A percentile compares a stretch with the other conserved stretches of the same genome.
These are phyloP conservation scores for Arthrocladium fulminans DNA, from an alignment of 2,329 filamentous ascomycete genomes.

Conservation along the genomic window DNA sequence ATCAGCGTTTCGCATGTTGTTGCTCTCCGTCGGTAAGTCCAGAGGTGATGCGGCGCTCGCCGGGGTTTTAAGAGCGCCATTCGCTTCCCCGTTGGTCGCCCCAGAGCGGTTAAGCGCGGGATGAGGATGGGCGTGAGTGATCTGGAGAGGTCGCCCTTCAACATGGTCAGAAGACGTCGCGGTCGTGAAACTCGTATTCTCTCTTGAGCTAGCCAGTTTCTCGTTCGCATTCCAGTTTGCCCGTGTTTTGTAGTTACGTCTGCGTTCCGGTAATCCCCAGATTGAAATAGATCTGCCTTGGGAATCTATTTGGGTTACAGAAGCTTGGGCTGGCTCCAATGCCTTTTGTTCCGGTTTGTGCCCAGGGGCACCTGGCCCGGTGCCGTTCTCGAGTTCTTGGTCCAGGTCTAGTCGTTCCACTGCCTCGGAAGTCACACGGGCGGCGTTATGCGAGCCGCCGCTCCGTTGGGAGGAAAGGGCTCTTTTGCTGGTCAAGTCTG, in stretches of 20 bases:
- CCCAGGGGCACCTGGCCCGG: no score
- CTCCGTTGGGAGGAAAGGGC: neutral
- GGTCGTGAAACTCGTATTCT: neutral
- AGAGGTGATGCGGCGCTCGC: neutral
- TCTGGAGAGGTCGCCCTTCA: neutral
- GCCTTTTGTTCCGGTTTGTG: no score
- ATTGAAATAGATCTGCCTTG: neutral
- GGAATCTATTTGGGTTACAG: neutral
- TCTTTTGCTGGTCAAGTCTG: neutral
- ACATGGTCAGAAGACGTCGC: neutral
- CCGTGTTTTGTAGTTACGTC: neutral
- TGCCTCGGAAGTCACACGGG: no score
- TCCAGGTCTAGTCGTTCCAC: no score
- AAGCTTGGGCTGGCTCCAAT: neutral
- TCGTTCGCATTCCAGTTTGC: neutral
- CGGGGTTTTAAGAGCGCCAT: neutral
- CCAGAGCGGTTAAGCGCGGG: neutral
- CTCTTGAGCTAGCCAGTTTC: neutral
- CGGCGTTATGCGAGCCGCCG: neutral
- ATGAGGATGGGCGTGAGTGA: neutral
- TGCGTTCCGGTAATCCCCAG: neutral
- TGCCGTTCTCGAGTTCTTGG: no score
- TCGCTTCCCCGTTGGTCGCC: neutral
- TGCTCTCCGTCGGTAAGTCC: no score
- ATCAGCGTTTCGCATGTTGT: no score